Evolutionary conservation across 305 asterid genomes (phyloP).

Genomic region (Euphrasia arctica): DNA sequence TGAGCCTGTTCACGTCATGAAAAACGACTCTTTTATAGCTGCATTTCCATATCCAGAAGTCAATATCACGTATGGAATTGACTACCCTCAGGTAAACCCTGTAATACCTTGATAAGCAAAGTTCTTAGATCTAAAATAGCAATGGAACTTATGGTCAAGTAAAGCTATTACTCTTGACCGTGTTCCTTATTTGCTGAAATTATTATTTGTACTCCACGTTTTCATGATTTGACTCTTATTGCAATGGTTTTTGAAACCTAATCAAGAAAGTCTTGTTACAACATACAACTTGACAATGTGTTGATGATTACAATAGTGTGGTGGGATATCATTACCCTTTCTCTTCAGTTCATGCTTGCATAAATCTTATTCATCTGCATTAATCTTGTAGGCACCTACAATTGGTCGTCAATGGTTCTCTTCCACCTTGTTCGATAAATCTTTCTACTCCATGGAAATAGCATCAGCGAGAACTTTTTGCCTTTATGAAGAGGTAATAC

Average conservation of each 20-base stretch:
- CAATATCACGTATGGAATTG: constrained; percentile 74
- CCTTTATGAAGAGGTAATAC: constrained; percentile 71
- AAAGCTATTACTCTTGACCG: constrained; percentile 9
- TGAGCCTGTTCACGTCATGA: constrained; percentile 61
- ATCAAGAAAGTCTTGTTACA: constrained; percentile 11
- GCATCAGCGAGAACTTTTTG: constrained; percentile 92
- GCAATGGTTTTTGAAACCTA: not conserved
- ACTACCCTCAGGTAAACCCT: constrained; percentile 67
- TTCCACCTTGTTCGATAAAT: constrained; percentile 42
- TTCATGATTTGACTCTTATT: constrained; percentile 9
- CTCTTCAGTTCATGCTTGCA: constrained; percentile 9
- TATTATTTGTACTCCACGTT: not conserved
- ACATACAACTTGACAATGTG: not conserved
- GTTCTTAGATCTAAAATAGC: constrained; percentile 3
- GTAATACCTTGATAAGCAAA: constrained; percentile 10
- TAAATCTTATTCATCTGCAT: not conserved
- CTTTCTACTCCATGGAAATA: constrained; percentile 54
- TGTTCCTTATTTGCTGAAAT: constrained; percentile 14
- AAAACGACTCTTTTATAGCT: constrained; percentile 68
- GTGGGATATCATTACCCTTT: not conserved
- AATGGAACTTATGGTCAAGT: constrained; percentile 6
- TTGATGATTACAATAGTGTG: not conserved
- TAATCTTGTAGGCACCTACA: constrained; percentile 59
- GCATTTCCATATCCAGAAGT: constrained; percentile 79
- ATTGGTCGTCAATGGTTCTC: constrained; percentile 94